Percentiles rank a stretch among this genome's conserved stretches.
These are phyloP conservation scores for Tubosaeta brunneosetosa DNA, from an alignment of 768 basidiomycete species.

Conservation along the genomic window DNA sequence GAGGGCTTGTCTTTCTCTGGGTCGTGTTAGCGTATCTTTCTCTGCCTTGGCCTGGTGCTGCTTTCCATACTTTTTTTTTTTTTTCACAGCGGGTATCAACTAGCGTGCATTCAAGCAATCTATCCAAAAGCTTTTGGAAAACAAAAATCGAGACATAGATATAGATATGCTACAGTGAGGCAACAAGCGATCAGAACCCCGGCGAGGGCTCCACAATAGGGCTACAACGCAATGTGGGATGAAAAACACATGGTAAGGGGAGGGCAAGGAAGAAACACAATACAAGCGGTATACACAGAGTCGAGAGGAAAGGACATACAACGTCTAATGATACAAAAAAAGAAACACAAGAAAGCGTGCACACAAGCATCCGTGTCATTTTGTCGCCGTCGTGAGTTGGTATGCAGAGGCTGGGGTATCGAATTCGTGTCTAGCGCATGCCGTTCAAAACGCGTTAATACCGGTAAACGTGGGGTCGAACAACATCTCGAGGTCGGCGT, in stretches of 20 bases:
- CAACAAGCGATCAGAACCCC: not conserved
- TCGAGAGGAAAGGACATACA: not conserved
- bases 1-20: not conserved
- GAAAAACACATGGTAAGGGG: not conserved
- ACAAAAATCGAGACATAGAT: not conserved
- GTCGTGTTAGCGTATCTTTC: not conserved
- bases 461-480: slow-evolving; percentile 9
- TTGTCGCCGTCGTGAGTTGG: not conserved
- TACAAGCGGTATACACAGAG: not conserved
- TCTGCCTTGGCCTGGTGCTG: not conserved
- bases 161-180: not conserved
- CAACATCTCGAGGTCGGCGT: slow-evolving; percentile 14
- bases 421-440: not conserved
- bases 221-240: not conserved
- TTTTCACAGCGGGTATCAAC: too few relatives aligned
- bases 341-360: not conserved
- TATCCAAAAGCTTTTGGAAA: not conserved
- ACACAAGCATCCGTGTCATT: not conserved
- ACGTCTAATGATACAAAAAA: not conserved
- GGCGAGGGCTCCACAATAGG: not conserved
- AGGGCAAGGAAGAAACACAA: not conserved
- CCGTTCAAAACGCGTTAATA: slow-evolving; percentile 11
- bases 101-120: not conserved
- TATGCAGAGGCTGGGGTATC: not conserved
- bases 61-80: too few relatives aligned